Evolutionary conservation across 2,329 filamentous ascomycete species (phyloP).

Genomic region (Stachybotrys chlorohalonatus): DNA sequence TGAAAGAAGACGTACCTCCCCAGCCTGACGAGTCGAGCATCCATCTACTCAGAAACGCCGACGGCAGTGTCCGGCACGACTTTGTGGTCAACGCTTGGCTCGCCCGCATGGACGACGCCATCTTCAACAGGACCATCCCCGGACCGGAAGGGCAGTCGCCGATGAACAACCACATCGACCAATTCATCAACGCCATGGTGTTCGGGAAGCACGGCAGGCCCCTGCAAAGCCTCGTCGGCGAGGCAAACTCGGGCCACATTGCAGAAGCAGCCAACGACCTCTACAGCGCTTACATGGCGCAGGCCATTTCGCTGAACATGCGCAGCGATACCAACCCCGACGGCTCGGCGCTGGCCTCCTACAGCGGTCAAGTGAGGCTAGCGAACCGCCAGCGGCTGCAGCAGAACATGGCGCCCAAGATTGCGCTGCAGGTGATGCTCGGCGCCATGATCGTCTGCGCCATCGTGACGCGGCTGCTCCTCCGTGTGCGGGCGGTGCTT

Average conservation of each 20-base stretch:
- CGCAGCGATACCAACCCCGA: constrained; percentile 4
- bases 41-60: constrained; percentile 1
- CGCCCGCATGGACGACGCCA: constrained; percentile 7
- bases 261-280: constrained; percentile 7
- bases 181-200: constrained; percentile 10
- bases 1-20: constrained; percentile 5
- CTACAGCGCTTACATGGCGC: constrained; percentile 16
- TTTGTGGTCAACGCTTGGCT: constrained; percentile 11
- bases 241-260: constrained; percentile 7
- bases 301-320: constrained; percentile 16
- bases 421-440: constrained; percentile 18
- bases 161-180: constrained; percentile 8
- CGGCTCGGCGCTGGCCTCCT: constrained; percentile 3
- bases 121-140: constrained; percentile 8
- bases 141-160: constrained; percentile 5
- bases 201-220: constrained; percentile 5
- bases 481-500: constrained; percentile 13
- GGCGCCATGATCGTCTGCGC: constrained; percentile 16
- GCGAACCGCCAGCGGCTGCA: constrained; percentile 7
- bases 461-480: constrained; percentile 11
- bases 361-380: constrained; percentile 5
- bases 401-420: constrained; percentile 16
- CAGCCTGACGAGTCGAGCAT: constrained; percentile 6
- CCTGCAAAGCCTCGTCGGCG: constrained; percentile 7
- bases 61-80: constrained; percentile 8